Conservation (phyloP, 2,329 filamentous ascomycete genomes). For the Aspergillus ustus region DNA sequence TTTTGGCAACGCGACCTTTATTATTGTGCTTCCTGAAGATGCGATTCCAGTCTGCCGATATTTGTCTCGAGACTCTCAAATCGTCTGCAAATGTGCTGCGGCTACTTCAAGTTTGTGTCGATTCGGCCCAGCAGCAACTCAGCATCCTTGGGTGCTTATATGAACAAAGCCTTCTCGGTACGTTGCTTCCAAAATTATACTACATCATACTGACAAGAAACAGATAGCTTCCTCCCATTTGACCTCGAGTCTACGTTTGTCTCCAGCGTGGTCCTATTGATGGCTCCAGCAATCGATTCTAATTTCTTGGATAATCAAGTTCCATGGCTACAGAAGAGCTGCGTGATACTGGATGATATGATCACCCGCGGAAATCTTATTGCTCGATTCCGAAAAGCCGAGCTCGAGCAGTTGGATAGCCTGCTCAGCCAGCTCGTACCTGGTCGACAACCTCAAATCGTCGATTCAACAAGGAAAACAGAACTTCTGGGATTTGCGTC, state of each 20-base stretch:
- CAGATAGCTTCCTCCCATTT: constrained; percentile 56
- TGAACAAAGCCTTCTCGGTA: constrained; percentile 54
- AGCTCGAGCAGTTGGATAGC: constrained; percentile 49
- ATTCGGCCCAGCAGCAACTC: constrained; percentile 51
- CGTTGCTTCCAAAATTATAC: constrained; percentile 5
- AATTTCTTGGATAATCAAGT: constrained; percentile 41
- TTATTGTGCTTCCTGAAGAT: constrained; percentile 51
- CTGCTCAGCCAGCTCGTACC: constrained; percentile 35
- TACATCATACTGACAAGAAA: not conserved
- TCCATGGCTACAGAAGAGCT: constrained; percentile 49
- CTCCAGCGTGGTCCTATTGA: constrained; percentile 49
- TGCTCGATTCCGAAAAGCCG: constrained; percentile 50
- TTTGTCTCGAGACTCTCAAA: constrained; percentile 35
- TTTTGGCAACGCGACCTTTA: constrained; percentile 48
- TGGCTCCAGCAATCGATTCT: constrained; percentile 45
- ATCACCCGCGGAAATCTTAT: constrained; percentile 52
- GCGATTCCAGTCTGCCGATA: constrained; percentile 33
- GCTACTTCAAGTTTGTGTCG: constrained; percentile 49
- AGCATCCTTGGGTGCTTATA: constrained; percentile 51
- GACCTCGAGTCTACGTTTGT: constrained; percentile 53
- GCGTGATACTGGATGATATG: constrained; percentile 54
- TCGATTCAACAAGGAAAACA: not conserved
- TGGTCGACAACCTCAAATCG: constrained; percentile 5
- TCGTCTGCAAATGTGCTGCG: constrained; percentile 44
- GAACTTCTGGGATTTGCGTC: constrained; percentile 1